Base-by-base conservation (phyloP, 2,329 filamentous ascomycete species). In the Aspergillus chevalieri region DNA sequence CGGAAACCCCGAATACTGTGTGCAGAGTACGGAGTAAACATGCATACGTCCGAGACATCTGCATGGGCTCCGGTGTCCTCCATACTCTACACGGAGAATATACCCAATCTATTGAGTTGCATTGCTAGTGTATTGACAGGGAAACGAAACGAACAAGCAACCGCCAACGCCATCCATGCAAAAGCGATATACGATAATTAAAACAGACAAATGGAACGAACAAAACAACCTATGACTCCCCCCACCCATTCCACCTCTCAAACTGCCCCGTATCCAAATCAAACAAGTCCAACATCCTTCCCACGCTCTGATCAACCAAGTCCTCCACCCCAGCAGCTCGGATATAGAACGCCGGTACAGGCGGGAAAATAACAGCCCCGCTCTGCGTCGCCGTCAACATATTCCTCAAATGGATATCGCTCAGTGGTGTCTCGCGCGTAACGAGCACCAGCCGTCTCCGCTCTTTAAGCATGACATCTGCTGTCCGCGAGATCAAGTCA, bases 391-490 rank as follows among this genome's bases (percentile, higher is more conserved):
- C 55, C 10, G 57, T 58, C 26, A 74, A 49, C 75, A 78, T 78
- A 50, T 77, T 77, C 1, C 66, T 49, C 30, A 65, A 42, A 50
- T 78, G 74, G 19, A 77, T 74, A n/a, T 70, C 68, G 49, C 70
- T 77, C 9, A 76, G 56, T 0, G 75, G 73, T 1, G 72, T 76
- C 55, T 78, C 75, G 1, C 75, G 56, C 4, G 65, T 67, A 0
- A 64, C 72, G 1, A 76, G 62, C 0, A 75, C 66, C 0, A 77
- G 55, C 43, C 60, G 58, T 14, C 71, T 50, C 1, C 68, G 49
- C 53, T 78, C 75, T 53, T 78, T 78, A 1, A 78, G 56, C 47
- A 63, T 70, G 1, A 78, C 74, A 50, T 74, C 74, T 2, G 74
- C 75, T 0, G 74, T 70, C 0, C 74, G 62, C 0, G 71, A 63